Conservation (phyloP, 208 protist species). For the Porcisia hertigi region DNA sequence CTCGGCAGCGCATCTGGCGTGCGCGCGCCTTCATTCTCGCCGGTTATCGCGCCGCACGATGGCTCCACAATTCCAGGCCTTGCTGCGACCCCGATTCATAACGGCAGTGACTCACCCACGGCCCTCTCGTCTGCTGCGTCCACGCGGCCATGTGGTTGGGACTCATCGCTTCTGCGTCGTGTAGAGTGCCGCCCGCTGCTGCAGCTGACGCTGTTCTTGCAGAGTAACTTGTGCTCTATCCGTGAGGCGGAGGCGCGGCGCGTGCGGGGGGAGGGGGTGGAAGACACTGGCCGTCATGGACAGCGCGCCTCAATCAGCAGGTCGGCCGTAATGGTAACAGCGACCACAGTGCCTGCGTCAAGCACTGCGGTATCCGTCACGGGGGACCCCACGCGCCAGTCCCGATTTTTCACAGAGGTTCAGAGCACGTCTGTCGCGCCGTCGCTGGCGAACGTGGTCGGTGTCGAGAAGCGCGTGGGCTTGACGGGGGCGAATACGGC, state of each 20-base stretch:
- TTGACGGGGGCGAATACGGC: background rate
- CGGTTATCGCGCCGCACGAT: constrained; percentile 12
- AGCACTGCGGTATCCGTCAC: background rate
- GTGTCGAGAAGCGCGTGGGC: background rate
- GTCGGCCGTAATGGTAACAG: background rate
- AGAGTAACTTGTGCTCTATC: constrained; percentile 24
- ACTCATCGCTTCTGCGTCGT: constrained; percentile 32
- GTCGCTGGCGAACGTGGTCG: background rate
- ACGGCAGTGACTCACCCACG: background rate
- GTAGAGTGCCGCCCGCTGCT: constrained; percentile 61
- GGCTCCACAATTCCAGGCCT: constrained; percentile 7
- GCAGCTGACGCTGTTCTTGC: constrained; percentile 69
- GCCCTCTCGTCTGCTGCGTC: constrained; percentile 2
- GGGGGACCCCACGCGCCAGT: background rate
- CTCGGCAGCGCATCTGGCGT: constrained; percentile 37
- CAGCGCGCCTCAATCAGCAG: background rate
- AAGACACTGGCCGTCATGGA: background rate
- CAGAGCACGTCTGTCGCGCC: background rate
- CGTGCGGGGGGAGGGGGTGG: background rate
- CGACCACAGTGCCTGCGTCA: background rate
- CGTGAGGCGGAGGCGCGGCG: constrained; percentile 10
- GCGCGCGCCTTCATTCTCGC: constrained; percentile 1
- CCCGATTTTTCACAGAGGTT: background rate
- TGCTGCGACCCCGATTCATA: background rate
- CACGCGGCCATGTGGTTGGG: constrained; percentile 18